Conservation (phyloP, 2,329 filamentous ascomycete genomes). For the Aspergillus puulaauensis region DNA sequence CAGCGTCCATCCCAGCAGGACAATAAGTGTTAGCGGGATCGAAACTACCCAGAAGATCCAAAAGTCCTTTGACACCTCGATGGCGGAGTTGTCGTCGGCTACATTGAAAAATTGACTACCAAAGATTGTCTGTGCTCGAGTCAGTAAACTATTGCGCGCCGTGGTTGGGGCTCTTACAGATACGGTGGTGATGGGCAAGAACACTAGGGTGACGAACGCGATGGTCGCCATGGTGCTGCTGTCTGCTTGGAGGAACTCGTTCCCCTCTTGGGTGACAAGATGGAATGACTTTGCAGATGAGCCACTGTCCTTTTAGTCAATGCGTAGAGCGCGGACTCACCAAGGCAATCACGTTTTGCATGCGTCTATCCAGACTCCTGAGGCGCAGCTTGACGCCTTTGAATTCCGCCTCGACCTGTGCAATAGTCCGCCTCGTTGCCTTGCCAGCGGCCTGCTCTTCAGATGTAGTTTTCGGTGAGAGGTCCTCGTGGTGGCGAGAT, state of each 20-base stretch:
- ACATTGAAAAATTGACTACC: conserved; percentile 4
- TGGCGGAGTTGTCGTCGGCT: not conserved
- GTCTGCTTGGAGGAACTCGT: not conserved
- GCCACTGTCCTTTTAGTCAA: not conserved
- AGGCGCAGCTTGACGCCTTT: not conserved
- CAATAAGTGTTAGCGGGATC: not conserved
- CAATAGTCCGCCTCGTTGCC: not conserved
- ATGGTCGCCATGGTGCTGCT: conserved; percentile 4
- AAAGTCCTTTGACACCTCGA: not conserved
- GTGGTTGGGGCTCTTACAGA: not conserved
- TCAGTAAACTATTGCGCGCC: not conserved
- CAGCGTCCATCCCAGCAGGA: not conserved
- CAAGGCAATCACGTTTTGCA: conserved; percentile 3
- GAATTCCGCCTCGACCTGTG: not conserved
- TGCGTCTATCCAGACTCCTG: not conserved
- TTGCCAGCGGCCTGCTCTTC: not conserved
- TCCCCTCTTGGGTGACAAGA: not conserved
- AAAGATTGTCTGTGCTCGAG: not conserved
- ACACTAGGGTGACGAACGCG: not conserved
- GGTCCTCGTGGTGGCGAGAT: not conserved
- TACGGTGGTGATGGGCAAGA: not conserved
- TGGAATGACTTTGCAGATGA: not conserved
- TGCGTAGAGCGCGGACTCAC: not conserved
- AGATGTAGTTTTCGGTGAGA: not conserved
- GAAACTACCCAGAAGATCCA: conserved; percentile 3